Evolutionary conservation across 164 flowering plant species (phyloP), one percentile per base, ranked within the genome.

Genomic region (Aristolochia fimbriata): DNA sequence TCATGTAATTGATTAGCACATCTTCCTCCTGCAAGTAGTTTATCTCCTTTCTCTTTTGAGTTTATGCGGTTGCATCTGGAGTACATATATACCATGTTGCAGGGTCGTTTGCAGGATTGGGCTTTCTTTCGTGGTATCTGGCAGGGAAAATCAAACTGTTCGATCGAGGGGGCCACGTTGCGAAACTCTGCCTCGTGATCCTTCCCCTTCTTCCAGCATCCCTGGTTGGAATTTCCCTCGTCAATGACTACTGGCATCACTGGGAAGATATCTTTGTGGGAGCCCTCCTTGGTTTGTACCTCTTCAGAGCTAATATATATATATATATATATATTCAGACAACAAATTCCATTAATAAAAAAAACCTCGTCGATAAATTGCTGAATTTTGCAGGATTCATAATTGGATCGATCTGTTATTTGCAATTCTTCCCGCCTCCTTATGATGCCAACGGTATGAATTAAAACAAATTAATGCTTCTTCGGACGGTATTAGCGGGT

Each of bases 401-500:
- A 3, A 77, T 86, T 47, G 77, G 91, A 55, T 70, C 82, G 8
- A 77, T 88, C 62, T 91, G 97, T 65, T 91, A 91, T 71, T 65
- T 83, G 68, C 97, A 91, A 65, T 88, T 91, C 74, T 91, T 83
- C 63, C 92, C 96, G 56, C 78, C 89, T 8, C 97, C 97, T 4
- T 79, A 90, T 73, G 71, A 78, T 62, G 47, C 66, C 1, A 82
- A 88, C 52, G 88, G 92, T 76, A 62, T 23, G 61, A 11, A 51
- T 33, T 51, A 46, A n/a, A n/a, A 15, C n/a, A n/a, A n/a, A n/a
- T n/a, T n/a, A n/a, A n/a, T n/a, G n/a, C 43, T 11, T 14, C 15
- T 22, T 49, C 45, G 19, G 15, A 11, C 6, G 15, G 15, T 48
- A 1, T 48, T 48, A 10, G 20, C 20, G 51, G 7, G 20, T 12